Percentiles rank a stretch among this genome's conserved stretches.
Conservation (phyloP, 805 yeast genomes). For the Zygosaccharomyces rouxii region DNA sequence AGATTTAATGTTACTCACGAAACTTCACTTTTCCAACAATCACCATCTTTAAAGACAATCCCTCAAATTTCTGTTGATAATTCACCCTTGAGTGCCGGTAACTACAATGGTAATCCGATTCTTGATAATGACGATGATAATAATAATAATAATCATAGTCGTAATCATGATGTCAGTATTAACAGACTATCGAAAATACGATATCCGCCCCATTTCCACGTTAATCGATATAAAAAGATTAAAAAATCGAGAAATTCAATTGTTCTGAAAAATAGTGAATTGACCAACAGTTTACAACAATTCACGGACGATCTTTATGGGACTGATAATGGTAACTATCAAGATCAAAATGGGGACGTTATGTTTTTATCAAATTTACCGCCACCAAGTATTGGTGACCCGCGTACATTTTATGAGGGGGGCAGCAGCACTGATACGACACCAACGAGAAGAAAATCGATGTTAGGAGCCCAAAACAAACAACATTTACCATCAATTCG, state of each 20-base stretch:
- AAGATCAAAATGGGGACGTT: constrained; percentile 8
- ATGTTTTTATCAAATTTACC: constrained; percentile 16
- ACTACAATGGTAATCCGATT: neutral
- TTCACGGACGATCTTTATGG: constrained; percentile 37
- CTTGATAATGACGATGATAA: neutral
- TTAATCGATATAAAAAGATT: constrained; percentile 23
- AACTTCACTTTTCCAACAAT: constrained; percentile 16
- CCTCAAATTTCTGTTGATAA: constrained; percentile 18
- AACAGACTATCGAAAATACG: constrained; percentile 8
- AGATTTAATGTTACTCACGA: constrained; percentile 18
- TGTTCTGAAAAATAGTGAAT: constrained; percentile 29
- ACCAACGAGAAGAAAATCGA: constrained; percentile 24
- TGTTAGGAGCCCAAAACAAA: constrained; percentile 14
- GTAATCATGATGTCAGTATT: neutral
- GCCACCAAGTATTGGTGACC: constrained; percentile 10
- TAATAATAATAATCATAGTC: neutral
- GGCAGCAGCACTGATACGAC: constrained; percentile 17
- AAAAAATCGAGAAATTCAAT: constrained; percentile 29
- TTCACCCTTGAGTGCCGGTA: constrained; percentile 18
- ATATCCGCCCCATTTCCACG: constrained; percentile 15
- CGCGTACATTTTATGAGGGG: constrained; percentile 1
- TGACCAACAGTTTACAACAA: constrained; percentile 34
- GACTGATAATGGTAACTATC: constrained; percentile 12
- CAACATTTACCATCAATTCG: neutral
- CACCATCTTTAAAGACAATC: constrained; percentile 20